These are phyloP conservation scores for Pythium pyrilobum DNA, from an alignment of 352 stramenopile species.

Conservation along the genomic window DNA sequence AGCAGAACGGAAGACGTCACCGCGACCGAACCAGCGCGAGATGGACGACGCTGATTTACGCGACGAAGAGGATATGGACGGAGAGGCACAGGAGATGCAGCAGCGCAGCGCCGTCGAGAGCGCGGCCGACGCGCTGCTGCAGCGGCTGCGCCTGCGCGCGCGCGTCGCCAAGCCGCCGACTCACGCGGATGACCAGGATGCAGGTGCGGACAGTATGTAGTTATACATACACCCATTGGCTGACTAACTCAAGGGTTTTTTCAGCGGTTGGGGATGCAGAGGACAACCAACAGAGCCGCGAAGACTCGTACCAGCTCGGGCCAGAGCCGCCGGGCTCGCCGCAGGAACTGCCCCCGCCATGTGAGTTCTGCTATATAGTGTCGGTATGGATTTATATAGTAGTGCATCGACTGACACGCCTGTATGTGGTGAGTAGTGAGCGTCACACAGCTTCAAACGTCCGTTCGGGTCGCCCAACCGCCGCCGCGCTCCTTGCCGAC, in stretches of 20 bases:
- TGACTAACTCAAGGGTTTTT: no score
- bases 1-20: conserved; percentile 9
- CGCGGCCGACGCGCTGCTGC: conserved; percentile 16
- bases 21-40: conserved; percentile 3
- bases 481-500: no score
- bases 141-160: conserved; percentile 11
- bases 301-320: neutral
- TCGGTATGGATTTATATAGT: no score
- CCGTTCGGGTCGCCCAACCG: neutral
- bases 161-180: conserved; percentile 9
- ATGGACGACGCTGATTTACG: neutral
- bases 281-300: neutral
- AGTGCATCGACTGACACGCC: no score
- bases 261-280: no score
- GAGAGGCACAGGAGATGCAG: neutral
- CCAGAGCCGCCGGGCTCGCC: neutral
- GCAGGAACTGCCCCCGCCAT: conserved; percentile 2
- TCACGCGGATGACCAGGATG: no score
- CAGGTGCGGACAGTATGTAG: no score
- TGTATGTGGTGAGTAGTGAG: no score
- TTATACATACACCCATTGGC: no score
- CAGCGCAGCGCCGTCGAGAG: conserved; percentile 16
- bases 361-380: neutral
- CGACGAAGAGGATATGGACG: neutral
- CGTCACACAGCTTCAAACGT: conserved; percentile 8